phyloP scores from a whole-genome alignment of 2,329 filamentous ascomycete genomes.

The Venturia asperata region DNA sequence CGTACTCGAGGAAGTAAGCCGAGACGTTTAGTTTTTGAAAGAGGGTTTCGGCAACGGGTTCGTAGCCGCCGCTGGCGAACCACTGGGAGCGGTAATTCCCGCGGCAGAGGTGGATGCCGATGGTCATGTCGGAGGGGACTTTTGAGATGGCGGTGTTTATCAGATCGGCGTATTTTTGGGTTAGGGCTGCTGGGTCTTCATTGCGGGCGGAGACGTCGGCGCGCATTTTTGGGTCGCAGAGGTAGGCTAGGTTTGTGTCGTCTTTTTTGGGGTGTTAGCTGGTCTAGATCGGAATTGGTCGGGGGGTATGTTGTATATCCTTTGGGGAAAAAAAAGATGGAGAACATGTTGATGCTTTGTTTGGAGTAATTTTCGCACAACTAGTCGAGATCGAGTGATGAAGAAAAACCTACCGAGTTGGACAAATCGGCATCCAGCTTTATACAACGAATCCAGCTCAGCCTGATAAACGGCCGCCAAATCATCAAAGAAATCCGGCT shows the following conservation, averaged over 20 bases:
- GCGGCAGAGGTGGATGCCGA: slow-evolving; percentile 67
- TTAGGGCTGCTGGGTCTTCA: slow-evolving; percentile 53
- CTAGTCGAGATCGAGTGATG: not conserved
- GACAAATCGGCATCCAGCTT: slow-evolving; percentile 40
- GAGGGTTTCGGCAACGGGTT: slow-evolving; percentile 39
- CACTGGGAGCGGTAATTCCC: slow-evolving; percentile 46
- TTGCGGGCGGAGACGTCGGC: slow-evolving; percentile 53
- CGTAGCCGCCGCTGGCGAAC: slow-evolving; percentile 43
- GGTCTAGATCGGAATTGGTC: not conserved
- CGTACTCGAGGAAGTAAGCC: slow-evolving; percentile 40
- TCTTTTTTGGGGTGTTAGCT: slow-evolving; percentile 24
- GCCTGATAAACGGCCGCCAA: slow-evolving; percentile 42
- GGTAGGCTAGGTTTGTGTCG: slow-evolving; percentile 41
- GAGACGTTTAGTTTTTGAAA: slow-evolving; percentile 35
- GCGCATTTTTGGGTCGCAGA: slow-evolving; percentile 31
- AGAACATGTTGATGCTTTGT: slow-evolving; percentile 29
- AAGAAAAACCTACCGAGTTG: slow-evolving; percentile 29
- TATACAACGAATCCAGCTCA: slow-evolving; percentile 41
- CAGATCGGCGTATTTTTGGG: slow-evolving; percentile 55
- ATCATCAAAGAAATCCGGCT: slow-evolving; percentile 47
- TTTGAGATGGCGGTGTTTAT: slow-evolving; percentile 65
- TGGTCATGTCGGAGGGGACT: slow-evolving; percentile 61
- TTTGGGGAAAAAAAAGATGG: not conserved
- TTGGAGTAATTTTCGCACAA: slow-evolving; percentile 48
- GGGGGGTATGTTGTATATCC: not conserved